Percentiles rank a stretch among this genome's conserved stretches.
Evolutionary conservation across 176 grass and related monocot species (phyloP).

Genomic region (Sorghum bicolor): DNA sequence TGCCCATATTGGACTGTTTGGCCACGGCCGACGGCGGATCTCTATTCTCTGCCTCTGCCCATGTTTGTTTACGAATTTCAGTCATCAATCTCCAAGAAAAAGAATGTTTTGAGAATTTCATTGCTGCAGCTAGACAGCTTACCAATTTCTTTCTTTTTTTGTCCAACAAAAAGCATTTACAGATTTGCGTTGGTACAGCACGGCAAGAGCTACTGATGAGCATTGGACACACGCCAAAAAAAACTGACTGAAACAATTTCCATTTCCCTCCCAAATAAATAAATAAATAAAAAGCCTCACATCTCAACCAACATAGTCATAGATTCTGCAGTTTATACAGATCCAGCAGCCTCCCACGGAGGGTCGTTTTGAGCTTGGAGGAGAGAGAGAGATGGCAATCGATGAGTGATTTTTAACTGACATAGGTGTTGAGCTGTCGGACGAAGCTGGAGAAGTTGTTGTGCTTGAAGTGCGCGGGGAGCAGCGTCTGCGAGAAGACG

Average conservation of each 20-base stretch:
- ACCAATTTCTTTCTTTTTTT: not conserved
- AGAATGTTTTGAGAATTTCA: not conserved
- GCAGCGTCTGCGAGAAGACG: constrained; percentile 69
- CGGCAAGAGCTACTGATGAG: not conserved
- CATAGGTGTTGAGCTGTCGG: constrained; percentile 81
- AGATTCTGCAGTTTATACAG: not conserved
- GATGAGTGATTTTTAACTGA: constrained; percentile 23
- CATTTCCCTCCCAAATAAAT: not conserved
- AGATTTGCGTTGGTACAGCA: not conserved
- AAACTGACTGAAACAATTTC: not conserved
- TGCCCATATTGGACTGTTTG: not conserved
- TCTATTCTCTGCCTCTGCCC: not conserved
- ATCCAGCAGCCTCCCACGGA: not conserved
- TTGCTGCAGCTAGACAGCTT: not conserved
- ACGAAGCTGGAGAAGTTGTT: constrained; percentile 97
- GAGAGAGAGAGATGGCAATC: not conserved
- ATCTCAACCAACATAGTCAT: not conserved
- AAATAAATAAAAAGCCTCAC: not conserved
- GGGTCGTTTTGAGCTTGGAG: not conserved
- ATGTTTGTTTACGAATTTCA: not conserved
- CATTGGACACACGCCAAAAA: not conserved
- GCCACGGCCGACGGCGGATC: not conserved
- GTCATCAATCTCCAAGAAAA: not conserved
- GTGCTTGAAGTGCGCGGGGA: constrained; percentile 84
- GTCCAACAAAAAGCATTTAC: not conserved